Percentiles rank a stretch among this genome's conserved stretches.
Evolutionary conservation across 2,329 filamentous ascomycete genomes (phyloP).

Genomic region (Hymenoscyphus repandus): DNA sequence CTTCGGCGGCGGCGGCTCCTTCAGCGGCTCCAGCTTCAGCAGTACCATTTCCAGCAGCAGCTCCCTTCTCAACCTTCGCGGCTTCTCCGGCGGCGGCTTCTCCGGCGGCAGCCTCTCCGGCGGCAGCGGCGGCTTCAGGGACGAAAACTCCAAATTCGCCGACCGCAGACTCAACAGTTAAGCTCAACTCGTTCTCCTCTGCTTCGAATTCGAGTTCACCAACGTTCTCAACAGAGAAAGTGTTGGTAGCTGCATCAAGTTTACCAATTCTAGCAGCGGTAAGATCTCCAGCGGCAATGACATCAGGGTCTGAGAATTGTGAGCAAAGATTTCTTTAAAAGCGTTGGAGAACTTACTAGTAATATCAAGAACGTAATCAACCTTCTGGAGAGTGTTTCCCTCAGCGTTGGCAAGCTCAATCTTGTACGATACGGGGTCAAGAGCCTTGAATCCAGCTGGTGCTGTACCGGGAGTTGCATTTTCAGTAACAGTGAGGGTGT

Average conservation of each 20-base stretch:
- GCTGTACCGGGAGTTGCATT: constrained; percentile 33
- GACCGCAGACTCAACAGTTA: constrained; percentile 18
- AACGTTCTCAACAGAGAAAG: constrained; percentile 34
- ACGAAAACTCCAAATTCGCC: constrained; percentile 21
- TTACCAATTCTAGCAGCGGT: constrained; percentile 34
- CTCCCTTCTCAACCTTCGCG: neutral
- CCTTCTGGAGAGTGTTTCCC: constrained; percentile 34
- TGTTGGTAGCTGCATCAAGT: constrained; percentile 33
- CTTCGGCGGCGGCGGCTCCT: neutral
- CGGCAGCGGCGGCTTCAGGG: neutral
- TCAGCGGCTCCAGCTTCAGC: no score
- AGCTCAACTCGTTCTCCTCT: constrained; percentile 35
- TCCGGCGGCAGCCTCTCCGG: neutral
- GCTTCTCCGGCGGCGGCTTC: neutral
- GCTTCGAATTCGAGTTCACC: constrained; percentile 39
- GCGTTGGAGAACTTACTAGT: constrained; percentile 27
- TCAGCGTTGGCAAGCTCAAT: constrained; percentile 32
- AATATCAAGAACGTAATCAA: constrained; percentile 37
- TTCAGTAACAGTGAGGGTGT: constrained; percentile 35
- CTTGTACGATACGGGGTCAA: constrained; percentile 36
- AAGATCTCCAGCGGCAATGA: constrained; percentile 29
- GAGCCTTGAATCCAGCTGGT: constrained; percentile 34
- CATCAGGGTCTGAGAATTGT: constrained; percentile 22
- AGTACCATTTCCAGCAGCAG: neutral
- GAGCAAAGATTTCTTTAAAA: neutral